A percentile compares a stretch with the other conserved stretches of the same genome.
phyloP scores from a whole-genome alignment of 257 asterid genomes.

The Nyctanthes arbortristis region DNA sequence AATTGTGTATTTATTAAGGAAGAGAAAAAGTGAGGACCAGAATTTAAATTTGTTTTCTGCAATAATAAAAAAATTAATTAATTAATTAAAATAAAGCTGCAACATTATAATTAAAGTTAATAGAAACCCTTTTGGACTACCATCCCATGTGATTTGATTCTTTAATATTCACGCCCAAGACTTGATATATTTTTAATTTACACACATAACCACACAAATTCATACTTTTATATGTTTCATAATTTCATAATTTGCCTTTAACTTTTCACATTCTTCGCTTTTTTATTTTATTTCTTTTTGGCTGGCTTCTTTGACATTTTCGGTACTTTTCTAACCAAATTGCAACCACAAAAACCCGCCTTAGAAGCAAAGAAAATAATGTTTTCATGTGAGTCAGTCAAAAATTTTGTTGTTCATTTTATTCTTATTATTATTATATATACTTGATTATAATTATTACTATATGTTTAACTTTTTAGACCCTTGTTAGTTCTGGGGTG shows the following conservation, averaged over 20 bases:
- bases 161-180: conserved; percentile 57
- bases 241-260: neutral
- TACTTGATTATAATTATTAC: too few relatives aligned
- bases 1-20: conserved; percentile 1
- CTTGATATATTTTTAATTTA: neutral
- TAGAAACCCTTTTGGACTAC: conserved; percentile 40
- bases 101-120: conserved; percentile 47
- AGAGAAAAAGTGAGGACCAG: neutral
- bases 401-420: too few relatives aligned
- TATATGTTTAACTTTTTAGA: too few relatives aligned
- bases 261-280: neutral
- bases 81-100: conserved; percentile 37
- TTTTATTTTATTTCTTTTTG: neutral
- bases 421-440: too few relatives aligned
- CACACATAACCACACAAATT: neutral
- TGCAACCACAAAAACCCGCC: neutral
- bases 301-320: neutral
- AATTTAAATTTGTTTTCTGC: neutral
- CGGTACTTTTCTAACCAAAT: neutral
- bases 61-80: neutral
- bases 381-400: neutral
- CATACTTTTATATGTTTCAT: neutral
- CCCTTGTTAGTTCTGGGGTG: too few relatives aligned
- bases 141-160: conserved; percentile 60
- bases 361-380: conserved; percentile 1